Evolutionary conservation across 495 filamentous ascomycete genomes (phyloP), one percentile per base, ranked within the genome.

Genomic region (Delitschia confertaspora): DNA sequence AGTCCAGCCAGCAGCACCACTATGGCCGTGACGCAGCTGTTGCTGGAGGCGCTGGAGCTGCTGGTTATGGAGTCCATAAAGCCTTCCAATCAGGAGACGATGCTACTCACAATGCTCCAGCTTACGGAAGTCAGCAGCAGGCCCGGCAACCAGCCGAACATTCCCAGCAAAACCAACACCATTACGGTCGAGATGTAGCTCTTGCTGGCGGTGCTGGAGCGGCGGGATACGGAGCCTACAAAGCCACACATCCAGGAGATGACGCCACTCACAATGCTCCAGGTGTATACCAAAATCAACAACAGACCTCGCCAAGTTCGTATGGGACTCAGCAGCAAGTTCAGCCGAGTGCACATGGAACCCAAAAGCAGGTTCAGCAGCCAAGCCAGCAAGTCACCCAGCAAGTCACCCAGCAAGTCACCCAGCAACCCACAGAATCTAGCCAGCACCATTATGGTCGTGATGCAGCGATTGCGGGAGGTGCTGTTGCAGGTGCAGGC

Each of bases 121-220:
- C 14, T 26, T 18, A 23, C 17, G 42, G 13, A 11, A 25, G 19
- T 17, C 21, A 38, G 5, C 33, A 47, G 24, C 33, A 26, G 11
- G 16, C 8, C 8, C 17, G 11, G 13, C 13, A n/a, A 27, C 5
- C 38, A 42, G 17, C 38, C 23, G 10, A 42, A 31, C 26, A 5
- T 21, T 26, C 17, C 18, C 27, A 43, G 18, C 40, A 43, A 34
- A 34, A 9, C 10, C 32, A 7, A 34, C 6, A 16, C 6, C 18
- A 7, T 16, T 16, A 7, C n/a, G n/a, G n/a, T n/a, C n/a, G n/a
- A n/a, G n/a, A n/a, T n/a, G n/a, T n/a, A n/a, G 43, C 17, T 4
- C 26, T 44, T 25, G 40, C 27, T 33, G 57, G 51, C 25, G 25
- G 53, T 14, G 49, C 53, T 21, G 50, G 49, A 20, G 54, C 35